Evolutionary conservation across 306 rosid genomes (phyloP), one percentile per base, ranked within the genome.

Genomic region (Ammopiptanthus mongolicus): DNA sequence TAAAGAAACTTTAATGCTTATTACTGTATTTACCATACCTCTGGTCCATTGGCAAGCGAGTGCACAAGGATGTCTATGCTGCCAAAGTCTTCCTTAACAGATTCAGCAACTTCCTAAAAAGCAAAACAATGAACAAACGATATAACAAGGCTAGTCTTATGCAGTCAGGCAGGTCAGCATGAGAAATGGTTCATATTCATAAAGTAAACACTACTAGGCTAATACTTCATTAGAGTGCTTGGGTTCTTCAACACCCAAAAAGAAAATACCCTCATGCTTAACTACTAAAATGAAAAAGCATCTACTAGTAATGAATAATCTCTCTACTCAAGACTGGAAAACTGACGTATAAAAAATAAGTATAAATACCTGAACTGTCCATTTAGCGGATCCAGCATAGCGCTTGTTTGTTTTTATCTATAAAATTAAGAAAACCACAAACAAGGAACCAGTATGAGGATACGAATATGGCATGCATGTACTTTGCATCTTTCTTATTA

Each of bases 41-140:
- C 99, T n/a, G 99, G 99, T 68, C 91, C 97, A 81, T 95, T 95
- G 52, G 99, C 99, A 81, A 95, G 99, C n/a, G 99, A 92, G 86
- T 95, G 99, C 78, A 95, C 99, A 66, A 95, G 97, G 71, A 95
- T 90, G 83, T 95, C 99, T 69, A 95, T 88, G 89, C 91, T 95
- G 81, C 99, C 99, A 62, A 88, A 95, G 83, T 95, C 97, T 57
- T 83, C 87, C 86, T 92, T 90, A 75, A 95, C 96, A 69, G 91
- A 80, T 72, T 91, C 97, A 71, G 92, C 92, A 77, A 82, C 93
- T 95, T 95, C 99, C 99, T 95, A 87, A 83, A 85, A 71, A 73
- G 56, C 58, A 76, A 31, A 66, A 82, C 7, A 58, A 75, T 8
- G 36, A 50, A 58, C 46, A 29, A 5, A 21, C 42, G 69, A 78